Evolutionary conservation across 225 moss, liverwort and hornwort genomes (phyloP).

Genomic region (Bryoerythrophyllum caledonicum): DNA sequence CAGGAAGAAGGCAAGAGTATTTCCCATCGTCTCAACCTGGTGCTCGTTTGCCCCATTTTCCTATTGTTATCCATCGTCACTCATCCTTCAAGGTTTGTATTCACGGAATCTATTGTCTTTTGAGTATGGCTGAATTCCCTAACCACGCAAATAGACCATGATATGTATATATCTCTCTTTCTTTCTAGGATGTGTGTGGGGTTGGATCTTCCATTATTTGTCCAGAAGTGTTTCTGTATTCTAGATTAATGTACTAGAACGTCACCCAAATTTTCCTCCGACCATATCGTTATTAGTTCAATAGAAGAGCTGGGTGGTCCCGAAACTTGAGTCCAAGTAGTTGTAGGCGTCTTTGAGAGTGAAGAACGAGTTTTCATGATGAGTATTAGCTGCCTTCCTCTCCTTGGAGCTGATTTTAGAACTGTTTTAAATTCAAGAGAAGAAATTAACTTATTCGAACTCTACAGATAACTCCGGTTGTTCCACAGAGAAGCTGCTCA

Average conservation of each 20-base stretch:
- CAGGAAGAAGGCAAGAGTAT: slow-evolving; percentile 69
- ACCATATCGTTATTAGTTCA: too few species aligned
- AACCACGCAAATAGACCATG: background rate
- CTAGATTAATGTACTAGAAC: background rate
- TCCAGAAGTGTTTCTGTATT: background rate
- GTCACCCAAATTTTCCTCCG: too few species aligned
- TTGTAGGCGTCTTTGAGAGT: too few species aligned
- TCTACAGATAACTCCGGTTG: background rate
- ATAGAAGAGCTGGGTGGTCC: too few species aligned
- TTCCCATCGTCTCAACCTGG: slow-evolving; percentile 83
- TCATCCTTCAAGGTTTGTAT: slow-evolving; percentile 48
- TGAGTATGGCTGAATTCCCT: background rate
- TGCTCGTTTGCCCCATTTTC: slow-evolving; percentile 74
- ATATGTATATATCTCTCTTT: background rate
- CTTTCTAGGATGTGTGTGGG: background rate
- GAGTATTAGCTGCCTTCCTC: background rate
- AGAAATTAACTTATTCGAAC: too few species aligned
- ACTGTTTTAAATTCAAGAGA: too few species aligned
- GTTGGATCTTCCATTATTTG: background rate
- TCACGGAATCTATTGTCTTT: background rate
- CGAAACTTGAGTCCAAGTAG: too few species aligned
- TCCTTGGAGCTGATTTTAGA: too few species aligned
- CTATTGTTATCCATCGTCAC: slow-evolving; percentile 39
- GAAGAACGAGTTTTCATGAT: too few species aligned
- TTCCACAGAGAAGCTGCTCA: slow-evolving; percentile 44